A percentile compares a stretch with the other conserved stretches of the same genome.
These are phyloP conservation scores for Sporobolus alterniflorus DNA, from an alignment of 202 grass and related monocot genomes.

Conservation along the genomic window DNA sequence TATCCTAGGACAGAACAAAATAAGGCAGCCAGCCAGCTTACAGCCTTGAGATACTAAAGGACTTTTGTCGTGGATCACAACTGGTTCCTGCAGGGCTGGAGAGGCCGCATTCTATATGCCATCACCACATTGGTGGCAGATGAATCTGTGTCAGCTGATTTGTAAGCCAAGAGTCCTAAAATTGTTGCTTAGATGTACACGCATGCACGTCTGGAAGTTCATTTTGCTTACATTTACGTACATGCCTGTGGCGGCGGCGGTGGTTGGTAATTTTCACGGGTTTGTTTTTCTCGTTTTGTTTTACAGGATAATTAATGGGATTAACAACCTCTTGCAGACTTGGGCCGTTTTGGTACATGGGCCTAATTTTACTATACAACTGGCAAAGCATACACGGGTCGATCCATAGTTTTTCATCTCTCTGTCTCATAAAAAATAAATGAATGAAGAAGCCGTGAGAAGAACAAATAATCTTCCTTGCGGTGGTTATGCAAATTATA, in stretches of 20 bases:
- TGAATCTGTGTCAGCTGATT: no score
- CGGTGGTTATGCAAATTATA: constrained; percentile 36
- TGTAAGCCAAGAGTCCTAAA: no score
- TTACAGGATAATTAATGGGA: not conserved
- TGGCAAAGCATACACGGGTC: not conserved
- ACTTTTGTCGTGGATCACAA: constrained; percentile 59
- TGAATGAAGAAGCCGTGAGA: not conserved
- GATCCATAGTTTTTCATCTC: no score
- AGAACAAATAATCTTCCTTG: not conserved
- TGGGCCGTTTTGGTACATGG: not conserved
- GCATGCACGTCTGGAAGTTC: no score
- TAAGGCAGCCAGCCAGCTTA: no score
- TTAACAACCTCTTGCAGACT: not conserved
- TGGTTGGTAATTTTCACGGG: constrained; percentile 23
- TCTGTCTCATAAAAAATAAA: not conserved
- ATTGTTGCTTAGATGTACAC: no score
- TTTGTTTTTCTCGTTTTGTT: not conserved
- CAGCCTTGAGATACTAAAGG: constrained; percentile 50
- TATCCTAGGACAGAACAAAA: no score
- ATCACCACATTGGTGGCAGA: constrained; percentile 55
- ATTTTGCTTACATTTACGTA: no score
- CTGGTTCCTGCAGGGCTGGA: constrained; percentile 75
- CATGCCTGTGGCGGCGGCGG: no score
- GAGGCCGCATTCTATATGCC: constrained; percentile 52
- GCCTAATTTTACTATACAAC: not conserved